phyloP scores from a whole-genome alignment of 2,329 filamentous ascomycete genomes.

The Boeremia lycopersici region DNA sequence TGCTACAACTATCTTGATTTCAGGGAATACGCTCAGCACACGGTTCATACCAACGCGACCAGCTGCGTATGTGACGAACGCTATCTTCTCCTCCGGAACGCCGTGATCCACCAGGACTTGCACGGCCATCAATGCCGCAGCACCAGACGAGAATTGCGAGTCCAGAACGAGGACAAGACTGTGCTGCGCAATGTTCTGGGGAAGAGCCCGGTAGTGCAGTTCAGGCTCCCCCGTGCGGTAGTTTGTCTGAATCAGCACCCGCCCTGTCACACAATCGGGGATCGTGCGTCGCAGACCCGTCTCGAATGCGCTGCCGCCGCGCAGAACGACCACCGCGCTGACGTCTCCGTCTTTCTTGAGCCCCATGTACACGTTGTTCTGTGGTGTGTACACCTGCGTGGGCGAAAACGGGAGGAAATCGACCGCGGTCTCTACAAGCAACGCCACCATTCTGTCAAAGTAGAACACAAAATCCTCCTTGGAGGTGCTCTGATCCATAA shows the following conservation, averaged over 20 bases:
- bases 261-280: slow-evolving; percentile 87
- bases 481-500: slow-evolving; percentile 78
- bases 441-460: slow-evolving; percentile 85
- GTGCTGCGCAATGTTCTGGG: slow-evolving; percentile 71
- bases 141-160: slow-evolving; percentile 92
- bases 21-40: slow-evolving; percentile 85
- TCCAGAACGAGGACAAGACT: slow-evolving; percentile 86
- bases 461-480: slow-evolving; percentile 97
- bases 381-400: slow-evolving; percentile 71
- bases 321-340: slow-evolving; percentile 79
- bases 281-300: slow-evolving; percentile 87
- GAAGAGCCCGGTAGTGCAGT: slow-evolving; percentile 85
- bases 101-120: slow-evolving; percentile 95
- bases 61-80: slow-evolving; percentile 91
- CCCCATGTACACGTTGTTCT: slow-evolving; percentile 72
- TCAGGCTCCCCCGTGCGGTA: slow-evolving; percentile 76
- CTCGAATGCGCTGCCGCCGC: slow-evolving; percentile 88
- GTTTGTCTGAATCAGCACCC: slow-evolving; percentile 89
- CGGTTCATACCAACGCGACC: slow-evolving; percentile 83
- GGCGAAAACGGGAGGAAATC: slow-evolving; percentile 68
- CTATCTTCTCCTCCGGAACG: slow-evolving; percentile 80
- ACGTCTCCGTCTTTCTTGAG: slow-evolving; percentile 70
- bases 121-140: slow-evolving; percentile 87
- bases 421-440: slow-evolving; percentile 74
- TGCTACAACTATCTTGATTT: slow-evolving; percentile 84